Evolutionary conservation across 441 rosid genomes (phyloP).

Genomic region (Raphanus hybrid): DNA sequence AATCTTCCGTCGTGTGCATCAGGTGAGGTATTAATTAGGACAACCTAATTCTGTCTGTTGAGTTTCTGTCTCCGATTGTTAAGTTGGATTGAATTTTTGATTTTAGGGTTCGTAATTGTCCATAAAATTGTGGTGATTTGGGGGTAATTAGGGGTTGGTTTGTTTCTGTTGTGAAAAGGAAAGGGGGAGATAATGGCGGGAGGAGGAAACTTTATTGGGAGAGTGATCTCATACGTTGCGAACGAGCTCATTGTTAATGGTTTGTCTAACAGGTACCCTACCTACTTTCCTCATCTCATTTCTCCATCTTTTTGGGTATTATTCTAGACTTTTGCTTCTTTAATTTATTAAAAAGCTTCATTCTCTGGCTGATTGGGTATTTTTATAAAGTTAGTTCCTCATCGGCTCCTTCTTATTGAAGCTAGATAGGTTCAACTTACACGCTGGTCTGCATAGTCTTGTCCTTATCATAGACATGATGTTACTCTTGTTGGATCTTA

Average conservation of each 20-base stretch:
- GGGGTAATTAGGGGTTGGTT: background rate
- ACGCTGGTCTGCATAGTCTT: conserved; percentile 39
- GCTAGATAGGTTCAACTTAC: conserved; percentile 35
- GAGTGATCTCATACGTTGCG: conserved; percentile 75
- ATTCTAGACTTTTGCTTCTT: too few relatives aligned
- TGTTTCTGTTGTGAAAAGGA: background rate
- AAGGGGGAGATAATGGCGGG: conserved; percentile 69
- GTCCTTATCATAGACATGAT: conserved; percentile 46
- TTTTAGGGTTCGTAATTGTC: background rate
- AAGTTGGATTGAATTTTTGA: background rate
- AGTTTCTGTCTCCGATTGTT: background rate
- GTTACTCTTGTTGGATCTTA: conserved; percentile 22
- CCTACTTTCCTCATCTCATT: background rate
- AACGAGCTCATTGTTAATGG: conserved; percentile 84
- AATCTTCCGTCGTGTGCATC: conserved; percentile 9
- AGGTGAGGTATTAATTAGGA: conserved; percentile 2
- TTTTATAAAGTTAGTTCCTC: background rate
- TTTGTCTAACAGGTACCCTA: conserved; percentile 73
- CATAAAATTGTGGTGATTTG: background rate
- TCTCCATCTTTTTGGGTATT: background rate
- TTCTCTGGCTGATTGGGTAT: conserved; percentile 1
- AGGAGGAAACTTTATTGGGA: conserved; percentile 83
- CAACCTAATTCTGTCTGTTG: background rate
- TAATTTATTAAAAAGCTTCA: background rate
- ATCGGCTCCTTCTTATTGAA: background rate